Evolutionary conservation across 2,329 filamentous ascomycete species (phyloP), one percentile per base, ranked within the genome.

Genomic region (Akanthomyces muscarius): DNA sequence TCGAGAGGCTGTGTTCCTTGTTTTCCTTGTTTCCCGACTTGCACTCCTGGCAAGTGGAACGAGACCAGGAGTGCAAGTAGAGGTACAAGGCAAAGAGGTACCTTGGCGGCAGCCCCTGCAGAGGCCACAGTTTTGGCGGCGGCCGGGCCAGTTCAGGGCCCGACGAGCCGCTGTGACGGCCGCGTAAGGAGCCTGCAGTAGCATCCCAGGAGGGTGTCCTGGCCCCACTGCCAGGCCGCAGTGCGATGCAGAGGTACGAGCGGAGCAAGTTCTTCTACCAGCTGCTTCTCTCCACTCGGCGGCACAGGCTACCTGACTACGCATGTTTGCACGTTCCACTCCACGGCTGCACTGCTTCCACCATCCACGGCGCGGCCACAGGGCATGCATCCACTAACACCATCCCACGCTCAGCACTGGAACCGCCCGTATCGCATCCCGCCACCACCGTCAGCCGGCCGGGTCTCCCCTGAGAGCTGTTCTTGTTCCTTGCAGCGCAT

Each of bases 1-100:
- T 61, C 41, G 58, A 42, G 38, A 28, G 21, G 28, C 28, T 8
- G 25, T 44, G 57, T 62, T 55, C 51, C 60, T 53, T 62, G 60
- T 48, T 62, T 36, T 7, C 48, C 33, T 55, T 30, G 28, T 36
- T 11, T 54, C 33, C 50, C 21, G 21, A 21, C 21, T 21, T 21
- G 21, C 21, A 21, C 21, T 21, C 21, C 21, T 21, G 42, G 42
- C 51, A 55, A 48, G 36, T 55, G 60, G 60, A 61, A 53, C 57
- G 38, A 52, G 36, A 10, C 36, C n/a, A 53, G 36, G 36, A 3
- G 36, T 8, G 5, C n/a, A 54, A 33, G 58, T 44, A 44, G 3
- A 47, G 58, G 48, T 53, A 61, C 58, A 38, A 13, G 21, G 1
- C 3, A 2, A 3, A 1, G 50, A 14, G 41, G 58, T 61, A 54